phyloP scores from a whole-genome alignment of 306 rosid genomes.

The Ceratonia siliqua region DNA sequence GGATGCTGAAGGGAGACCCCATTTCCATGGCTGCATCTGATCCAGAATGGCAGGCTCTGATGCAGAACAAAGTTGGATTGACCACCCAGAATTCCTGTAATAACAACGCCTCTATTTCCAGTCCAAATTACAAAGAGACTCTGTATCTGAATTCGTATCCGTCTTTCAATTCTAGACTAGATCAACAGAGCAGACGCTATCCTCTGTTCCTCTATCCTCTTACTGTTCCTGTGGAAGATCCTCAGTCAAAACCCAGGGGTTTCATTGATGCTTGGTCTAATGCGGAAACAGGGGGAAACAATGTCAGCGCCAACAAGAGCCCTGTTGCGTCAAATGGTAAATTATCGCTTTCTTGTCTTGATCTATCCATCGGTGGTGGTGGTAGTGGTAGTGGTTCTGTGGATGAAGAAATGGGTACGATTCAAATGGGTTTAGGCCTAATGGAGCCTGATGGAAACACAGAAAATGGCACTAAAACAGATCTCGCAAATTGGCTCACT shows the following conservation, averaged over 20 bases:
- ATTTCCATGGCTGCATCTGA: slow-evolving; percentile 48
- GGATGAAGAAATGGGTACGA: slow-evolving; percentile 42
- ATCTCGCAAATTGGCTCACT: slow-evolving; percentile 49
- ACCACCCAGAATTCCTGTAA: slow-evolving; percentile 34
- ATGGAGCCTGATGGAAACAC: slow-evolving; percentile 36
- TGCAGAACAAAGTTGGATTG: slow-evolving; percentile 54
- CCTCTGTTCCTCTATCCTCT: slow-evolving; percentile 47
- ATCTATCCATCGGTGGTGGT: slow-evolving; percentile 64
- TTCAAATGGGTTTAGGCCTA: slow-evolving; percentile 52
- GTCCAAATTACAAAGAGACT: slow-evolving; percentile 30
- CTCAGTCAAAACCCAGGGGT: slow-evolving; percentile 49
- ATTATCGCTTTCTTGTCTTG: slow-evolving; percentile 60
- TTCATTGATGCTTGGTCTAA: slow-evolving; percentile 84
- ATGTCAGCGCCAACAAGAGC: slow-evolving; percentile 30
- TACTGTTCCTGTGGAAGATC: slow-evolving; percentile 35
- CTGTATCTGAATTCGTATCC: slow-evolving; percentile 52
- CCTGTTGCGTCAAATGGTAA: slow-evolving; percentile 43
- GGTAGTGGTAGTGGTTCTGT: slow-evolving; percentile 29
- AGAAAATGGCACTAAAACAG: slow-evolving; percentile 31
- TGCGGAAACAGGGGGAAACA: slow-evolving; percentile 31
- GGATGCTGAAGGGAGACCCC: slow-evolving; percentile 63
- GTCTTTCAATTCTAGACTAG: slow-evolving; percentile 36
- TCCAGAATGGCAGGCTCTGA: slow-evolving; percentile 55
- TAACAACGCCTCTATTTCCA: slow-evolving; percentile 12
- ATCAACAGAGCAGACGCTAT: slow-evolving; percentile 40